Evolutionary conservation across 257 asterid species (phyloP).

Genomic region (Solanum piurae): DNA sequence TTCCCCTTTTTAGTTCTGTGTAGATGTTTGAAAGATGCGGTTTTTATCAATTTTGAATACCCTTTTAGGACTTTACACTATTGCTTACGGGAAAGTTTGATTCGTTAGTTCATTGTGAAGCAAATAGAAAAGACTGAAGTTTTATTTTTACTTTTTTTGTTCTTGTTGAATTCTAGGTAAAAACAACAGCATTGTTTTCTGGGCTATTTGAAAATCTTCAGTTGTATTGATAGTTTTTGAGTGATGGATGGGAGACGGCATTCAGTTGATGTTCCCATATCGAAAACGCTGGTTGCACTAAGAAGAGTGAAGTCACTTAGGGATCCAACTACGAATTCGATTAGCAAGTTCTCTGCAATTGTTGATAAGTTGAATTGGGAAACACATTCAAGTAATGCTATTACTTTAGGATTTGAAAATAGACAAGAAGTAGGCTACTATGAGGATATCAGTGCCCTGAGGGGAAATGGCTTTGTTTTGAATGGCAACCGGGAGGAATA

Average conservation of each 20-base stretch:
- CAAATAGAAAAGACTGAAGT: not conserved
- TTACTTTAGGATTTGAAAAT: slow-evolving; percentile 36
- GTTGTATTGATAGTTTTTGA: not conserved
- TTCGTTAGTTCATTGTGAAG: not conserved
- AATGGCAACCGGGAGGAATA: slow-evolving; percentile 6
- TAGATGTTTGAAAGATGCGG: not conserved
- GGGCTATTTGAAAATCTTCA: not conserved
- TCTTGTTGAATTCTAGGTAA: slow-evolving; percentile 34
- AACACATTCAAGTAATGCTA: slow-evolving; percentile 38
- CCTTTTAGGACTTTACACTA: not conserved
- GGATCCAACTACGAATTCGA: slow-evolving; percentile 74
- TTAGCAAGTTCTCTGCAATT: slow-evolving; percentile 44
- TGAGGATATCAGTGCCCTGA: not conserved
- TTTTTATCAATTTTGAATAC: not conserved
- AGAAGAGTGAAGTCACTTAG: slow-evolving; percentile 88
- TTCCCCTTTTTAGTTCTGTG: not conserved
- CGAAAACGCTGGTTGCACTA: slow-evolving; percentile 62
- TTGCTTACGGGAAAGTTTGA: not conserved
- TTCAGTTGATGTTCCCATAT: slow-evolving; percentile 75
- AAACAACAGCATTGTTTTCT: slow-evolving; percentile 10
- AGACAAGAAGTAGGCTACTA: slow-evolving; percentile 4
- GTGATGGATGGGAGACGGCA: slow-evolving; percentile 82
- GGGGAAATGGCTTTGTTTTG: slow-evolving; percentile 7
- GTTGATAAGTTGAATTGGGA: slow-evolving; percentile 70
- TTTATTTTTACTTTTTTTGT: slow-evolving; percentile 10